Evolutionary conservation across 345 rosid species (phyloP).

Genomic region (Aurinia saxatilis): DNA sequence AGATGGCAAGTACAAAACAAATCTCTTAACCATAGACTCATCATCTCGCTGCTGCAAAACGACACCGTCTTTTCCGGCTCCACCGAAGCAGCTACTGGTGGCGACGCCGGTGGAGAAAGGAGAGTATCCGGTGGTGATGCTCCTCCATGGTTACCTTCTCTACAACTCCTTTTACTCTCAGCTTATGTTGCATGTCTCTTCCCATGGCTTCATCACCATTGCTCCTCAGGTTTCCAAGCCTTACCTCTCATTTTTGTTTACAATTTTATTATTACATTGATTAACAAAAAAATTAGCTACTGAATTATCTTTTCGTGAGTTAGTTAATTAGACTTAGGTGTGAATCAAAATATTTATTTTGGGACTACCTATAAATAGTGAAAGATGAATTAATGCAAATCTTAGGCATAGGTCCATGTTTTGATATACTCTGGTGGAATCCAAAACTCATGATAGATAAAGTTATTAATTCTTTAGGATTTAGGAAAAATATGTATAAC

Average conservation of each 20-base stretch:
- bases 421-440: not conserved
- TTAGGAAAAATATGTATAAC: not conserved
- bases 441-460: not conserved
- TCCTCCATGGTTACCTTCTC: slow-evolving; percentile 87
- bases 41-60: slow-evolving; percentile 18
- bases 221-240: slow-evolving; percentile 66
- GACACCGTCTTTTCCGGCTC: not conserved
- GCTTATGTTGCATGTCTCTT: slow-evolving; percentile 78
- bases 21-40: slow-evolving; percentile 32
- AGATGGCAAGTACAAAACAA: slow-evolving; percentile 37
- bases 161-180: slow-evolving; percentile 77
- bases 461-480: not conserved
- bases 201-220: slow-evolving; percentile 81
- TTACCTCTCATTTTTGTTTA: not conserved
- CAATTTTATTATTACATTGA: not conserved
- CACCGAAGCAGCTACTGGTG: slow-evolving; percentile 59
- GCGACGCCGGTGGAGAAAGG: slow-evolving; percentile 57
- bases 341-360: not conserved
- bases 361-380: not conserved
- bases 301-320: not conserved
- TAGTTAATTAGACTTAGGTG: not conserved
- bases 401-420: not conserved
- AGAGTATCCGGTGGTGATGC: slow-evolving; percentile 57
- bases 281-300: not conserved
- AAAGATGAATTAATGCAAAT: not conserved